Evolutionary conservation across 495 filamentous ascomycete species (phyloP).

Genomic region (Penicillium maclennaniae): DNA sequence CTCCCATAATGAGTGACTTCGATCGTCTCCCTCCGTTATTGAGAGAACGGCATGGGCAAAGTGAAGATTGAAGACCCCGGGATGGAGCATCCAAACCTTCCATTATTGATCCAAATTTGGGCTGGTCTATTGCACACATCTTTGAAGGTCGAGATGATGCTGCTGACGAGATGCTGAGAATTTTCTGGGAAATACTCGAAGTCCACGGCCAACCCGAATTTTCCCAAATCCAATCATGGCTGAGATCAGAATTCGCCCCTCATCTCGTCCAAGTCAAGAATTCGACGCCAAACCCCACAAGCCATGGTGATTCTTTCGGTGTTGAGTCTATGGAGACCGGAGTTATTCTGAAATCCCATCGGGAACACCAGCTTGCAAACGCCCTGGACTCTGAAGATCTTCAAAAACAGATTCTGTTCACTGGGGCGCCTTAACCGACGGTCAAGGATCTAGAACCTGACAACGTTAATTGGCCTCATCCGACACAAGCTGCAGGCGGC

Average conservation of each 20-base stretch:
- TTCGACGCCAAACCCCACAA: not conserved
- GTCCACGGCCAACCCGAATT: not conserved
- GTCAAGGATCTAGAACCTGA: slow-evolving; percentile 1
- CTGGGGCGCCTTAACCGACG: slow-evolving; percentile 14
- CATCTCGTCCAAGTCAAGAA: not conserved
- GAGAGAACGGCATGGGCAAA: not conserved
- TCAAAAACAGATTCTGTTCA: not conserved
- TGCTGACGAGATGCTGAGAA: not conserved
- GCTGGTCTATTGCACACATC: not conserved
- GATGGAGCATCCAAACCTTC: too few species aligned
- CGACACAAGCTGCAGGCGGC: slow-evolving; percentile 18
- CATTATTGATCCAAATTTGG: not conserved
- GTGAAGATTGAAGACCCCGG: not conserved
- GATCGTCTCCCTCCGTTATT: too few species aligned
- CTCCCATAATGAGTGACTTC: too few species aligned
- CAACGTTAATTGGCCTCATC: slow-evolving; percentile 6
- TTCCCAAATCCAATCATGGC: slow-evolving; percentile 1
- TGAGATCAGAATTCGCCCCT: slow-evolving; percentile 5
- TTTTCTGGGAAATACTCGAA: not conserved
- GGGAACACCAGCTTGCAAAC: not conserved
- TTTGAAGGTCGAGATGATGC: not conserved
- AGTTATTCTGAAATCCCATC: slow-evolving; percentile 1
- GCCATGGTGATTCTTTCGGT: not conserved
- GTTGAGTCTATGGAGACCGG: not conserved
- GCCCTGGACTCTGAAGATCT: slow-evolving; percentile 2